Base-by-base conservation (phyloP, 2,329 filamentous ascomycete genomes). In the Penicillium glabrum region DNA sequence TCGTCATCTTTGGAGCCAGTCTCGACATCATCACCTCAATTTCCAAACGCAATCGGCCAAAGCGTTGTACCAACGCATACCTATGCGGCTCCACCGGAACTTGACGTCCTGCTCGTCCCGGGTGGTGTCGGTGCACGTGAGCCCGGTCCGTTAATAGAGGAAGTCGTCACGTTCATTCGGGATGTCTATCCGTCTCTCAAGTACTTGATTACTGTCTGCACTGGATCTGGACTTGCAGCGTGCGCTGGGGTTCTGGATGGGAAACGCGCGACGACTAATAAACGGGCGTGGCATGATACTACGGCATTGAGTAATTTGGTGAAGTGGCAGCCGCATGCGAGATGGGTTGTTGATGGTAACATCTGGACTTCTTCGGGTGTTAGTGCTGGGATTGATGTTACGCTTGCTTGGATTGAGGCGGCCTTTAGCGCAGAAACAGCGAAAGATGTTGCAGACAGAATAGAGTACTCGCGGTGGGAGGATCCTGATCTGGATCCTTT, bases 331-430 rank as follows among this genome's bases (percentile, higher is more conserved):
- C 72, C 77, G 0, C 77, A 79, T 27, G 87, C 87, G 21, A 78
- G 88, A 39, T 90, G 85, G 83, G 83, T 88, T 0, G 75, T 79
- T 0, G 86, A 89, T 70, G 86, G 83, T 4, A 86, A 88, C 56
- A 74, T 89, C 8, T 90, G 87, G 86, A 85, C 83, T 3, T 83
- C 83, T 2, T 86, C 84, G 0, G 87, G 88, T 0, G 80, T 88
- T 6, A 80, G 80, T 51, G 85, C 86, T 1, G 86, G 86, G 0
- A 87, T 86, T 46, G 86, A 89, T 74, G 74, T 83, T 57, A 82
- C 79, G 44, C 77, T 85, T 66, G 85, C 82, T 1, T 88, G 82
- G 71, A 76, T 88, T 19, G 77, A 67, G 35, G 72, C 78, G 31
- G 71, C 82, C 4, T 88, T 80, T 69, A 85, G 85, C 0, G 76